Base-by-base conservation (phyloP, 2,329 filamentous ascomycete genomes). In the Fusarium floridanum region DNA sequence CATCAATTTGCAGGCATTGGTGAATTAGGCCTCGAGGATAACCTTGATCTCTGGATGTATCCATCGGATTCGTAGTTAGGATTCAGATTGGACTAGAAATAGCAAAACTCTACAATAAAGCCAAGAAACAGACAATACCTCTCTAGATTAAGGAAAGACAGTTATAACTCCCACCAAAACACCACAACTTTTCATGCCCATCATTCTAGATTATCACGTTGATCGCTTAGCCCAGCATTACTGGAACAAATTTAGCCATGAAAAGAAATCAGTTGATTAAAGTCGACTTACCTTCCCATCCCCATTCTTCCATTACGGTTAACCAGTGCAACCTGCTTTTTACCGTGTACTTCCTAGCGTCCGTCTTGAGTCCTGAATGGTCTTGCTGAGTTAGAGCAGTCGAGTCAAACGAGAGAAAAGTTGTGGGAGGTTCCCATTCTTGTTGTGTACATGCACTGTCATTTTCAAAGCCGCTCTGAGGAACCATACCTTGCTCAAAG, bases 291-390 rank as follows among this genome's bases (percentile, higher is more conserved):
- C 70, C 70, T 72, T 72, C 70, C 70, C 70, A 72, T 9, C 67
- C 70, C 70, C 70, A 72, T 56, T 72, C 70, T 10, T 68, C 61
- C 70, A 72, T 72, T 3, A 72, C 29, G 22, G 48, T 70, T 4
- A 72, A 32, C 70, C 70, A 72, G 9, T 72, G 70, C 22, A 68
- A 11, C 34, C 62, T 65, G 64, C 70, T 65, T 10, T 63, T 70
- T 6, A 72, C 64, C 6, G 68, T 57, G 20, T 20, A 53, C 1
- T 55, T 53, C 59, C 16, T 37, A 9, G 17, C 59, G 36, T 43
- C n/a, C 48, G 24, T 20, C 48, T 48, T 34, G 48, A 32, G 27
- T 53, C 24, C 27, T 29, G 24, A 14, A 53, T 11, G 5, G 24
- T 53, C 48, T 48, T 48, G 5, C 17, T 48, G 43, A 48, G 43